Evolutionary conservation across 306 rosid genomes (phyloP).

Genomic region (Malus orientalis): DNA sequence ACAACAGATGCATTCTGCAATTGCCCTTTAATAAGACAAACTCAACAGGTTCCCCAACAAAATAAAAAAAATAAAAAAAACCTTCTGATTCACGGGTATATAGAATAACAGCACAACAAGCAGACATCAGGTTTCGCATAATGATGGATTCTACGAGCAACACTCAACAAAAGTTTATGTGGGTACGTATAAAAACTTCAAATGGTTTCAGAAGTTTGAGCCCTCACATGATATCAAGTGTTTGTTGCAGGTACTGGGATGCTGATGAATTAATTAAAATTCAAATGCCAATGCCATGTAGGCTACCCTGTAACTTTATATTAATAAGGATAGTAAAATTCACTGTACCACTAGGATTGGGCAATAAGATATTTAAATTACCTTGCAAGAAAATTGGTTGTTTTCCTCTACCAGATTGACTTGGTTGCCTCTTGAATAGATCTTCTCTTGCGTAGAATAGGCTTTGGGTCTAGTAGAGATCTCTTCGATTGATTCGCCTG

Average conservation of each 20-base stretch:
- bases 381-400: conserved; percentile 49
- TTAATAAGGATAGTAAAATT: neutral
- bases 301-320: neutral
- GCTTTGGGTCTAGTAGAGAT: conserved; percentile 39
- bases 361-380: conserved; percentile 3
- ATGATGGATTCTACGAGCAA: neutral
- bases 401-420: conserved; percentile 47
- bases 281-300: neutral
- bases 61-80: no score
- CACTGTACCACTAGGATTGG: neutral
- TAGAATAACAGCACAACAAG: no score
- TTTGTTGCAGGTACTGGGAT: neutral
- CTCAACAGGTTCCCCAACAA: neutral
- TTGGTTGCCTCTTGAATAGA: conserved; percentile 57
- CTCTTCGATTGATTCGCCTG: conserved; percentile 50
- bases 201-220: neutral
- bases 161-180: neutral
- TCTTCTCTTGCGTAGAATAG: conserved; percentile 48
- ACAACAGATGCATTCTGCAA: neutral
- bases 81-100: no score
- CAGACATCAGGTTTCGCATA: no score
- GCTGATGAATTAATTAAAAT: neutral
- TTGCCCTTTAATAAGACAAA: neutral
- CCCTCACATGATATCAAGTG: neutral
- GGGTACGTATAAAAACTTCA: neutral